Evolutionary conservation across 116 monocot genomes (phyloP).

Genomic region (Iris pallida): DNA sequence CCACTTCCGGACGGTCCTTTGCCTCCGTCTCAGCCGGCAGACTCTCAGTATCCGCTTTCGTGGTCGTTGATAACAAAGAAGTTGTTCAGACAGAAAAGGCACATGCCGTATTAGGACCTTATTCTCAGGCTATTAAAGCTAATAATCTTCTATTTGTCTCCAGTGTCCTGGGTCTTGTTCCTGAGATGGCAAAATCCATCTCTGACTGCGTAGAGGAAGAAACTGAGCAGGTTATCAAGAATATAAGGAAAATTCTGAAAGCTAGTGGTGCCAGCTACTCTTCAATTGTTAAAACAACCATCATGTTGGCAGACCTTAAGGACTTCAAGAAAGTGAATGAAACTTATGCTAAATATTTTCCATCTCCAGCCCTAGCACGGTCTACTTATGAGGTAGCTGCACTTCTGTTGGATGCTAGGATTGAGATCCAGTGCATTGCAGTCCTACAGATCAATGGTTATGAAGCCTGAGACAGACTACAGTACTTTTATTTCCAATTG

Average conservation of each 20-base stretch:
- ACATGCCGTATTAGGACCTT: conserved; percentile 60
- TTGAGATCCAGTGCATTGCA: conserved; percentile 95
- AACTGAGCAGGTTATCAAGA: conserved; percentile 70
- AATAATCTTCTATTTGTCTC: conserved; percentile 85
- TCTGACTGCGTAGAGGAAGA: too few relatives aligned
- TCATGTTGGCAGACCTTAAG: conserved; percentile 76
- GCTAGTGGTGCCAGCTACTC: conserved; percentile 73
- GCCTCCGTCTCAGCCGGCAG: too few relatives aligned
- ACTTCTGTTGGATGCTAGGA: conserved; percentile 68
- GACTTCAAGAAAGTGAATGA: conserved; percentile 93
- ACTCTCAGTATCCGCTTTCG: too few relatives aligned
- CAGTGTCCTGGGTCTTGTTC: conserved; percentile 72
- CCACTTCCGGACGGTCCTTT: too few relatives aligned
- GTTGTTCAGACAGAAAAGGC: conserved; percentile 39
- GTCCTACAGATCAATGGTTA: conserved; percentile 28
- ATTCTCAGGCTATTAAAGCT: conserved; percentile 88
- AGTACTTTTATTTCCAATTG: not conserved
- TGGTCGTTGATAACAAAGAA: conserved; percentile 53
- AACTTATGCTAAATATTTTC: conserved; percentile 83
- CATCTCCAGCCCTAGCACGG: too few relatives aligned
- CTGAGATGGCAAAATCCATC: conserved; percentile 84
- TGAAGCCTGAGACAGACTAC: not conserved
- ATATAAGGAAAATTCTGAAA: conserved; percentile 85
- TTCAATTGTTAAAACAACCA: conserved; percentile 89
- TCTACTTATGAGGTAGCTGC: too few relatives aligned